A percentile compares a stretch with the other conserved stretches of the same genome.
phyloP scores from a whole-genome alignment of 768 basidiomycete species.

The Scleroderma citrinum region DNA sequence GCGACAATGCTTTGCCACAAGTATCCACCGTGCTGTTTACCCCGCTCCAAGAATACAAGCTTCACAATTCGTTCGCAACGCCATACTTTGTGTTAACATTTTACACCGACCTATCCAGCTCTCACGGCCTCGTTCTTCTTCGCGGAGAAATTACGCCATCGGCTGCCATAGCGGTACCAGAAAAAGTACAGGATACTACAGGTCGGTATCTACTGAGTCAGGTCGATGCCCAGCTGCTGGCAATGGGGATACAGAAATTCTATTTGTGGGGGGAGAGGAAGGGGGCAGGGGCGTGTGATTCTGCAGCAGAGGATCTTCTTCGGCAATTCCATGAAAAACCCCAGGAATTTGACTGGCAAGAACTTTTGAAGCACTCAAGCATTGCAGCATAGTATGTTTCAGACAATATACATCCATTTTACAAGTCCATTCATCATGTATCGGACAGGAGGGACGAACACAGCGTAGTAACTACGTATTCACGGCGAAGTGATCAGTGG shows the following conservation, averaged over 20 bases:
- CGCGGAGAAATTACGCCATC: constrained; percentile 87
- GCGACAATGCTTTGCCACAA: constrained; percentile 37
- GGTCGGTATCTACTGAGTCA: constrained; percentile 58
- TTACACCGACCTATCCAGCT: constrained; percentile 81
- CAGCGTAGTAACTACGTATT: background rate
- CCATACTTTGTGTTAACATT: constrained; percentile 88
- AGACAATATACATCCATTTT: too few relatives aligned
- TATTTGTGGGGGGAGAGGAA: constrained; percentile 56
- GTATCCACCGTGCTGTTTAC: constrained; percentile 85
- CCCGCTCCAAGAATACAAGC: constrained; percentile 89
- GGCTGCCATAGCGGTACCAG: constrained; percentile 31
- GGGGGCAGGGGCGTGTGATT: constrained; percentile 1
- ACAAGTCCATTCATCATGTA: too few relatives aligned
- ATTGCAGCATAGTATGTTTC: constrained; percentile 8
- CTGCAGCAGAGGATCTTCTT: constrained; percentile 40
- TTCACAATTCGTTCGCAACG: constrained; percentile 76
- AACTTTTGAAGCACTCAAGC: constrained; percentile 52
- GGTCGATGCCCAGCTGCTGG: constrained; percentile 78
- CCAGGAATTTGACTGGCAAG: constrained; percentile 72
- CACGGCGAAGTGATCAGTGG: constrained; percentile 32
- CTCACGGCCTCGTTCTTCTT: constrained; percentile 80
- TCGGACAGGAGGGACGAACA: background rate
- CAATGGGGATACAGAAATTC: constrained; percentile 78
- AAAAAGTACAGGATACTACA: constrained; percentile 23
- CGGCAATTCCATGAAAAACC: constrained; percentile 74